These are phyloP conservation scores for Trichoderma sp. DNA, from an alignment of 2,329 filamentous ascomycete genomes.

Conservation along the genomic window DNA sequence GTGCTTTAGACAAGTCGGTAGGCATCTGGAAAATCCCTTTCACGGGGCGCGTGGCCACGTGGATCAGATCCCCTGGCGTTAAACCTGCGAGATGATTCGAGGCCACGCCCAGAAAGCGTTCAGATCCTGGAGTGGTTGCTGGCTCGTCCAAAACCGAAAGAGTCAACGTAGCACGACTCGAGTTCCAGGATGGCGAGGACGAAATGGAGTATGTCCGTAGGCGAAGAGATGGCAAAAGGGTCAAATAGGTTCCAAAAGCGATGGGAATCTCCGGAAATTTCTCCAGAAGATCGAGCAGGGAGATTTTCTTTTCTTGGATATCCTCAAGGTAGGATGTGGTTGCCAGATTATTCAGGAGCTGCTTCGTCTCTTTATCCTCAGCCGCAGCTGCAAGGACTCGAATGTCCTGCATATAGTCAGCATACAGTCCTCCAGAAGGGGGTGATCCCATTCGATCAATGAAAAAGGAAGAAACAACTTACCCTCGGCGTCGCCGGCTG, in stretches of 20 bases:
- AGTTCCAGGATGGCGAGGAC: conserved; percentile 60
- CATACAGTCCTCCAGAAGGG: not conserved
- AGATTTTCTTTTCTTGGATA: conserved; percentile 48
- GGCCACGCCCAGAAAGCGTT: conserved; percentile 51
- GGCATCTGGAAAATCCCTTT: conserved; percentile 46
- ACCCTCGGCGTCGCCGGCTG: conserved; percentile 64
- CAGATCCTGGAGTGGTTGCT: conserved; percentile 39
- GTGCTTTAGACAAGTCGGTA: conserved; percentile 37
- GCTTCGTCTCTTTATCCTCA: conserved; percentile 33
- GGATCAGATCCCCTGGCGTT: conserved; percentile 37
- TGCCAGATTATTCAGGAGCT: conserved; percentile 37
- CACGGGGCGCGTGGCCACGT: conserved; percentile 41
- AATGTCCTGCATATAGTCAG: conserved; percentile 32
- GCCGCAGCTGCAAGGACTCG: conserved; percentile 23
- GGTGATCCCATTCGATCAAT: not conserved
- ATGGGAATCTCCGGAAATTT: conserved; percentile 51
- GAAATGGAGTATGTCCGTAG: conserved; percentile 57
- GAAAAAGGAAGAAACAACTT: conserved; percentile 27
- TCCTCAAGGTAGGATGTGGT: conserved; percentile 39
- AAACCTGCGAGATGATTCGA: conserved; percentile 55
- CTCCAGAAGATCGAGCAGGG: conserved; percentile 60
- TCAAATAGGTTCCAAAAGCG: conserved; percentile 57
- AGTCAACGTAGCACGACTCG: conserved; percentile 56
- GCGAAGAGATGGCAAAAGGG: conserved; percentile 62
- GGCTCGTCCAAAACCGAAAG: conserved; percentile 59